Base-by-base conservation (phyloP, 2,329 filamentous ascomycete genomes). In the Acrocalymma vagum region DNA sequence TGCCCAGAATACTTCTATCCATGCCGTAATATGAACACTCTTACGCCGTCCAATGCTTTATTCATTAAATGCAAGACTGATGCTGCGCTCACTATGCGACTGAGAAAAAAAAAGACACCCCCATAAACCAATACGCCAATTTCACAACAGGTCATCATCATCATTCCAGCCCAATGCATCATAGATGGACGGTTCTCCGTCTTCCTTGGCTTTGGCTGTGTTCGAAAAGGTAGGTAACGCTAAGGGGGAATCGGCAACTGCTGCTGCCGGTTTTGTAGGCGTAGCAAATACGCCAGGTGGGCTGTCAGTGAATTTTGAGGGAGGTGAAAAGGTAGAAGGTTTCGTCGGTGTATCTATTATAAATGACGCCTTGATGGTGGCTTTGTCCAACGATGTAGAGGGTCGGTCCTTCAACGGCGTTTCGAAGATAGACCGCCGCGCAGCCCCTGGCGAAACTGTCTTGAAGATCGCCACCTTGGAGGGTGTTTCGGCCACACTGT, bases 101-200 rank as follows among this genome's bases (percentile, higher is more conserved):
- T 43, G 40, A 52, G 38, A 45, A 36, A 30, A 38, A 42, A 31
- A 39, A 36, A 45, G 9, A 29, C 42, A 29, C 28, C 17, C 26
- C 24, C 33, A 45, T 47, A 55, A 43, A 31, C 32, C 29, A 60
- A 45, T 31, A 38, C 53, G n/a, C n/a, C n/a, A n/a, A n/a, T n/a
- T n/a, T n/a, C n/a, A n/a, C n/a, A n/a, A n/a, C n/a, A n/a, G n/a
- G 23, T 63, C 60, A 24, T 67, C 58, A 45, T 75, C 70, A 47
- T 76, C 72, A 53, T 76, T 68, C 75, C 75, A 78, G 17, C 74
- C 74, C 36, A 77, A 47, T 9, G 63, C 65, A 34, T 71, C 70
- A 43, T 75, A 77, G 31, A 77, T 72, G 15, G 54, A 60, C 11
- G 45, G 28, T 36, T 60, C 64, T 20, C 35, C 40, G 17, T 44